Evolutionary conservation across 441 rosid species (phyloP), one percentile per base, ranked within the genome.

Genomic region (Dalechampia spathulata): DNA sequence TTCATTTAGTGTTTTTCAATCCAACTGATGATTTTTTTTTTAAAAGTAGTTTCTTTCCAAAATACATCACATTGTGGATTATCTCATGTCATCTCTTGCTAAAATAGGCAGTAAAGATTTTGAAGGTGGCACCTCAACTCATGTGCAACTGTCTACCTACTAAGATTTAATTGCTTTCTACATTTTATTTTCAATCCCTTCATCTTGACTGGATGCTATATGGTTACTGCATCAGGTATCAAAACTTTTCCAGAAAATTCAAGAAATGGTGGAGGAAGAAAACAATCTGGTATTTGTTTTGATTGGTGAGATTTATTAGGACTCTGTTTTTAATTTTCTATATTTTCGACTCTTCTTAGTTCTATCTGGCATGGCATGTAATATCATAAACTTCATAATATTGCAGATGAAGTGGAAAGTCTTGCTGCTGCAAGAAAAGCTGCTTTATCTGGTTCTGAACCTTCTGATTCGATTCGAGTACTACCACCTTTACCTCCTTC

Each of bases 231-330:
- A 42, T 62, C 63, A 92, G 96, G 99, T 92, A 45, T 95, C 99
- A 50, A 84, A 81, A 82, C 97, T 92, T 67, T 92, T 92, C 73
- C 90, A 85, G 54, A 92, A 92, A 70, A 92, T 92, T 69, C 99
- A 92, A 80, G 99, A 92, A 72, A 89, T 92, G 99, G 87, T 85
- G 52, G 97, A 92, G 80, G 99, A 92, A 82, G 96, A 93, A 67
- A 83, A 75, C 83, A 89, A 78, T 77, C 83, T 93, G 74, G 92
- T 93, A 73, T 87, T 89, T 85, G 97, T 93, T 75, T 75, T 93
- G 79, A 89, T 92, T 62, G 97, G 99, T 89, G 82, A 83, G 99
- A 64, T 65, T 68, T 57, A 50, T 63, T 15, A 54, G 36, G 2
- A 26, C 37, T 19, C 23, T 25, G 6, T 37, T 43, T 23, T 54